Base-by-base conservation (phyloP, 805 yeast genomes). In the Kuraishia ogatae region DNA sequence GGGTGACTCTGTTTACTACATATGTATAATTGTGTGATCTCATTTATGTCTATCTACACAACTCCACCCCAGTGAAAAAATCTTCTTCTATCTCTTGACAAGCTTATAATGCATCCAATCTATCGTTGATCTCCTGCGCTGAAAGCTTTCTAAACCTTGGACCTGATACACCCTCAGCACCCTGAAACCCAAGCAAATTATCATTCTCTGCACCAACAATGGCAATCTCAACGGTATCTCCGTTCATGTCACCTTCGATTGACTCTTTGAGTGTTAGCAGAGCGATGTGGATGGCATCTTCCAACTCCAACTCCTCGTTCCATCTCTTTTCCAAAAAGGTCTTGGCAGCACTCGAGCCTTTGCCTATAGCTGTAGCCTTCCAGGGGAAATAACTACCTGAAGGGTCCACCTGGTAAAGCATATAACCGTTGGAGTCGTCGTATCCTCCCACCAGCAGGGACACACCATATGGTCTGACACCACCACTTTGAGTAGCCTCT, bases 341-440 rank as follows among this genome's bases (percentile, higher is more conserved):
- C 76, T 96, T 94, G 39, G 98, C 99, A n/a, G 96, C 89, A 50
- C 84, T 83, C 2, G 97, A 85, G 24, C 97, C 96, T 68, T 91
- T 92, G 60, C 99, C 99, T 64, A 94, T 94, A 23, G 99, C 98
- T 2, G 99, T 93, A 46, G 99, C 99, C 72, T 93, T 94, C 99
- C 99, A 94, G 10, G 99, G 98, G 79, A 89, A 94, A 70, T 87
- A 94, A 48, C 97, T 84, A 10, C 99, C 99, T 2, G 96, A 87
- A 3, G 99, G 99, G 73, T 94, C 99, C 51, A 94, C 96, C 73
- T 94, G 99, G 71, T 94, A 94, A 57, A 94, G 77, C 67, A 88
- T 88, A 71, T 81, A 92, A 28, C 84, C 84, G 52, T 65, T 71
- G 43, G 66, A 64, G 43, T 86, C 90, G 68, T 94, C 98, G 68